A percentile compares a stretch with the other conserved stretches of the same genome.
These are phyloP conservation scores for Thraustotheca clavata DNA, from an alignment of 352 stramenopile species.

Conservation along the genomic window DNA sequence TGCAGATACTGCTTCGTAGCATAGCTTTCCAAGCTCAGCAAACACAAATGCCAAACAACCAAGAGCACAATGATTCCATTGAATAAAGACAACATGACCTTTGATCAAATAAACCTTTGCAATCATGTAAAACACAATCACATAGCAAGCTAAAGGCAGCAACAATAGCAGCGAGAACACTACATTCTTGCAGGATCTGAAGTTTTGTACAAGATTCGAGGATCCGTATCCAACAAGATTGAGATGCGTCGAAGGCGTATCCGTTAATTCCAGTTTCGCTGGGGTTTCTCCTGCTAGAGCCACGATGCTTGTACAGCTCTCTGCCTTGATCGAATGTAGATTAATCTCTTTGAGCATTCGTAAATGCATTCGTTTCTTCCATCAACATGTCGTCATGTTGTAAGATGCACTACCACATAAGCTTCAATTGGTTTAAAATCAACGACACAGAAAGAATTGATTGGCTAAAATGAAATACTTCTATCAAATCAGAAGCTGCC, in stretches of 20 bases:
- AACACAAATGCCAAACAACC: background rate
- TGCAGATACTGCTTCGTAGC: background rate
- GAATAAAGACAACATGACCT: background rate
- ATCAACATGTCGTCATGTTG: background rate
- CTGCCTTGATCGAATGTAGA: background rate
- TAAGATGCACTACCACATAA: background rate
- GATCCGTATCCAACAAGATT: slow-evolving; percentile 1
- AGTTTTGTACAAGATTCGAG: background rate
- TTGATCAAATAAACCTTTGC: background rate
- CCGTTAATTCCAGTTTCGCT: background rate
- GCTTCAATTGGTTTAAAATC: background rate
- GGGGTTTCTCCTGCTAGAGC: background rate
- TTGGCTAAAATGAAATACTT: background rate
- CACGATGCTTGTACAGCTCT: background rate
- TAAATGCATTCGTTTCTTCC: background rate
- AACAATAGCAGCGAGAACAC: background rate
- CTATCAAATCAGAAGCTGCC: no score
- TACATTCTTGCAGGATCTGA: background rate
- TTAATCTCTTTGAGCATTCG: slow-evolving; percentile 5
- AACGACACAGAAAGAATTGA: background rate
- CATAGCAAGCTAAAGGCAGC: background rate
- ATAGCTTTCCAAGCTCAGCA: background rate
- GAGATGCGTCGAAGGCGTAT: background rate
- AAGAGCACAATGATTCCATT: background rate
- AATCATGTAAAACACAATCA: background rate